Conservation (phyloP, 768 basidiomycete species). For the Russula abietina region DNA sequence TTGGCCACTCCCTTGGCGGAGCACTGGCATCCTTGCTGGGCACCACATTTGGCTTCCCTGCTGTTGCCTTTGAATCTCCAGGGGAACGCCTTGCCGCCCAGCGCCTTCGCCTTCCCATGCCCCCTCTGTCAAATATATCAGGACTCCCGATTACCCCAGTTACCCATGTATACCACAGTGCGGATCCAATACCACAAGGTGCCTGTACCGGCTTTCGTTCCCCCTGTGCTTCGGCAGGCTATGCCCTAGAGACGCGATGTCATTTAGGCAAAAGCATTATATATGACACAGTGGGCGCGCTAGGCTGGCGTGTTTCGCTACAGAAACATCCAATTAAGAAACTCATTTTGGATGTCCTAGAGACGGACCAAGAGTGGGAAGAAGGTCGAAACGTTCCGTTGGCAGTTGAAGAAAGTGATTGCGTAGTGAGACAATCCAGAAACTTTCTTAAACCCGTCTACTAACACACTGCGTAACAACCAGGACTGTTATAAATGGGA, state of each 20-base stretch:
- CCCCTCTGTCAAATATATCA: conserved; percentile 30
- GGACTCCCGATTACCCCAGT: conserved; percentile 28
- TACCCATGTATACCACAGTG: conserved; percentile 54
- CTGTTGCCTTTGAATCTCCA: conserved; percentile 59
- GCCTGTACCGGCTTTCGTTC: conserved; percentile 47
- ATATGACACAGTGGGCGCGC: conserved; percentile 60
- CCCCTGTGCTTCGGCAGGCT: conserved; percentile 57
- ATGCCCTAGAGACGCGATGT: conserved; percentile 55
- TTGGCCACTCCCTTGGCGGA: conserved; percentile 59
- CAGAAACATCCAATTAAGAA: conserved; percentile 50
- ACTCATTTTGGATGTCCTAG: conserved; percentile 49
- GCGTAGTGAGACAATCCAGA: conserved; percentile 42
- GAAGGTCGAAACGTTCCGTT: conserved; percentile 46
- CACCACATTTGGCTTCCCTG: conserved; percentile 58
- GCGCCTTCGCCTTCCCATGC: conserved; percentile 58
- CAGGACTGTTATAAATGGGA: conserved; percentile 81
- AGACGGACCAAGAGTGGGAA: conserved; percentile 42
- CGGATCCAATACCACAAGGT: conserved; percentile 64
- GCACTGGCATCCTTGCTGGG: conserved; percentile 58
- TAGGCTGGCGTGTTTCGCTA: conserved; percentile 56
- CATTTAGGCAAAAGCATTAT: conserved; percentile 59
- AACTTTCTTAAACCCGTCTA: not conserved
- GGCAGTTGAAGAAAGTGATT: conserved; percentile 57
- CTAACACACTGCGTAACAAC: conserved; percentile 3
- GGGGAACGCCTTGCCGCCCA: conserved; percentile 57